Conservation (phyloP, 371 early-diverging fungal genomes). For the Aphelidium insulamus region DNA sequence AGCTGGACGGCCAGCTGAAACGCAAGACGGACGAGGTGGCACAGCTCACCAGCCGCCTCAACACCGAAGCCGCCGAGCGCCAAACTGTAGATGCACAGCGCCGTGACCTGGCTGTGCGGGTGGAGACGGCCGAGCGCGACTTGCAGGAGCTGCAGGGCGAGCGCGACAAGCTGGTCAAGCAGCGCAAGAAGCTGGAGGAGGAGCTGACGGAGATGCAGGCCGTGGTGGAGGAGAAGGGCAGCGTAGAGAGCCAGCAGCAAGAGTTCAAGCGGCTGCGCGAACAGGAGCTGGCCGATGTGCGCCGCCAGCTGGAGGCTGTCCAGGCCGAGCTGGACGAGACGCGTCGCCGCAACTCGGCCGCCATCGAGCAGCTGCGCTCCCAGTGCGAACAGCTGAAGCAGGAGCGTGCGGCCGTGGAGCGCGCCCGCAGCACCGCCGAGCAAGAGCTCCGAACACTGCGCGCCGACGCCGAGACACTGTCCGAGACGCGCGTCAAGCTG, state of each 20-base stretch:
- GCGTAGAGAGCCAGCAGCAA: conserved; percentile 37
- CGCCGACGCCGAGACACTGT: conserved; percentile 19
- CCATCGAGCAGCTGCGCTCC: conserved; percentile 22
- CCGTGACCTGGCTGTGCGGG: conserved; percentile 28
- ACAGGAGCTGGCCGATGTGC: conserved; percentile 37
- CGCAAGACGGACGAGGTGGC: conserved; percentile 15
- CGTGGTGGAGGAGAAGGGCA: conserved; percentile 47
- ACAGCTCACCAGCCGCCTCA: conserved; percentile 15
- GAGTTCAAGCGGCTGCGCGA: conserved; percentile 53
- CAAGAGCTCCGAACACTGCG: conserved; percentile 21
- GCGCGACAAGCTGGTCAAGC: conserved; percentile 24
- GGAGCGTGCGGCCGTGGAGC: conserved; percentile 31
- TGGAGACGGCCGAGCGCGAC: conserved; percentile 34
- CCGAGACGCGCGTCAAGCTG: conserved; percentile 13
- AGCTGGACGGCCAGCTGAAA: conserved; percentile 16
- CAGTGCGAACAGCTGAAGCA: conserved; percentile 35
- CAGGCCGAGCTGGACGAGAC: conserved; percentile 37
- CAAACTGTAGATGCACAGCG: conserved; percentile 28
- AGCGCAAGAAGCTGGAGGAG: conserved; percentile 27
- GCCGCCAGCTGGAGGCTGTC: conserved; percentile 23
- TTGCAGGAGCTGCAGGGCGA: conserved; percentile 32
- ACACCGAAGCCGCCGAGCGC: conserved; percentile 16
- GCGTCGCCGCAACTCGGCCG: conserved; percentile 17
- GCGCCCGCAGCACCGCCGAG: conserved; percentile 16
- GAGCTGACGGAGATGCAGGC: conserved; percentile 31